phyloP scores from a whole-genome alignment of 148 eudicot species.

The Beta vulgaris region DNA sequence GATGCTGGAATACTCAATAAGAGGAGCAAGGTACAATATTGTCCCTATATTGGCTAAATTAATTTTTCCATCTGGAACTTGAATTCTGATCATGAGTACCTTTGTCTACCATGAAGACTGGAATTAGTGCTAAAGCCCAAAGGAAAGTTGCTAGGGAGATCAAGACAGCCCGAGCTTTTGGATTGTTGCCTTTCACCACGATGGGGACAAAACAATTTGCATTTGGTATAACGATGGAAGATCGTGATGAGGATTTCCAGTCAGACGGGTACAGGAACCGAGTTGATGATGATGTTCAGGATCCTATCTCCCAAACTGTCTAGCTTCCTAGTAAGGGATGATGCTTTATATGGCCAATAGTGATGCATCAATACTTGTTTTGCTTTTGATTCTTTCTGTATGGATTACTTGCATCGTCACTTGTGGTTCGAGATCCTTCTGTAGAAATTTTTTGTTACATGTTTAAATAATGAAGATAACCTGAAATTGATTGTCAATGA shows the following conservation, averaged over 20 bases:
- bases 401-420: not conserved
- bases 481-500: not conserved
- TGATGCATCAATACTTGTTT: not conserved
- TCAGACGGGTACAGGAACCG: slow-evolving; percentile 32
- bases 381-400: not conserved
- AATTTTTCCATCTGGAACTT: not conserved
- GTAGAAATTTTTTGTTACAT: not conserved
- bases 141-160: slow-evolving; percentile 94
- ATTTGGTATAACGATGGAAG: slow-evolving; percentile 68
- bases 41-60: not conserved
- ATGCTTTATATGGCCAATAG: not conserved
- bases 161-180: slow-evolving; percentile 89
- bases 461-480: not conserved
- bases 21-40: slow-evolving; percentile 74
- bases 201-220: slow-evolving; percentile 68
- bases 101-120: slow-evolving; percentile 46
- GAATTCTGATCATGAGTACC: slow-evolving; percentile 3
- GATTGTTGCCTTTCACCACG: slow-evolving; percentile 82
- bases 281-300: slow-evolving; percentile 32
- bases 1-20: slow-evolving; percentile 83
- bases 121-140: slow-evolving; percentile 92
- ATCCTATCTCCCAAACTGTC: slow-evolving; percentile 12
- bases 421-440: not conserved
- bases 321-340: slow-evolving; percentile 7
- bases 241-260: slow-evolving; percentile 50